phyloP scores from a whole-genome alignment of 805 yeast genomes.

The Cyberlindnera saturnus region DNA sequence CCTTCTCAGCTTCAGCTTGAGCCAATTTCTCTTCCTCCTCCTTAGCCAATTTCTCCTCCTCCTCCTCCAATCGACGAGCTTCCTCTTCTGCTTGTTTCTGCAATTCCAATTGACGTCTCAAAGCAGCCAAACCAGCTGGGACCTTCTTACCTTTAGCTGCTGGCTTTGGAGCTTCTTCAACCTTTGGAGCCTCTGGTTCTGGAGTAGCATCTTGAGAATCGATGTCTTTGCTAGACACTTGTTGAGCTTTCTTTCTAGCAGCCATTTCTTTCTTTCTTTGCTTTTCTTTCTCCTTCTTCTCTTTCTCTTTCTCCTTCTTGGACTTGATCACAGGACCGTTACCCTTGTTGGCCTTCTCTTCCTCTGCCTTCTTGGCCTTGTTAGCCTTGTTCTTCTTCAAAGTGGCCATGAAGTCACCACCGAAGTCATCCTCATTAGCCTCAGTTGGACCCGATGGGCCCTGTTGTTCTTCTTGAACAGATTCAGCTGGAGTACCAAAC shows the following conservation, averaged over 20 bases:
- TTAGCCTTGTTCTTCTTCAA: conserved; percentile 74
- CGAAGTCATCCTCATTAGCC: conserved; percentile 36
- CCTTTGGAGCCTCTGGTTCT: conserved; percentile 10
- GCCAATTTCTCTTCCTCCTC: conserved; percentile 47
- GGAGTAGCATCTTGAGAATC: conserved; percentile 24
- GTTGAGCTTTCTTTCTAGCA: conserved; percentile 60
- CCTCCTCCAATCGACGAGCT: conserved; percentile 65
- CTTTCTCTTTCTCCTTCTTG: conserved; percentile 92
- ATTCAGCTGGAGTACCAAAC: conserved; percentile 33
- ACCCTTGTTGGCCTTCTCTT: conserved; percentile 38
- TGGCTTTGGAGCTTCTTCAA: conserved; percentile 28
- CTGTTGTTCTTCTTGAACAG: conserved; percentile 17
- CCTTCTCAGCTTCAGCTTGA: conserved; percentile 41
- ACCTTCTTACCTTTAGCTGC: conserved; percentile 60
- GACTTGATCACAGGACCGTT: conserved; percentile 71
- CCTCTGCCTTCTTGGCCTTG: conserved; percentile 61
- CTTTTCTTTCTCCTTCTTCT: conserved; percentile 90
- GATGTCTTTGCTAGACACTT: conserved; percentile 7
- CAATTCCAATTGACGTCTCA: conserved; percentile 83
- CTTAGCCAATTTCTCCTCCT: conserved; percentile 48
- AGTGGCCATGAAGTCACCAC: conserved; percentile 75
- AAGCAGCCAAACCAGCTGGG: conserved; percentile 88
- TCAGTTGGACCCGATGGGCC: conserved; percentile 26
- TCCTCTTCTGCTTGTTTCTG: conserved; percentile 87
- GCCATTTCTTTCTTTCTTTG: conserved; percentile 87